Base-by-base conservation (phyloP, 1,284 basidiomycete species). In the Trichosporon sp. region DNA sequence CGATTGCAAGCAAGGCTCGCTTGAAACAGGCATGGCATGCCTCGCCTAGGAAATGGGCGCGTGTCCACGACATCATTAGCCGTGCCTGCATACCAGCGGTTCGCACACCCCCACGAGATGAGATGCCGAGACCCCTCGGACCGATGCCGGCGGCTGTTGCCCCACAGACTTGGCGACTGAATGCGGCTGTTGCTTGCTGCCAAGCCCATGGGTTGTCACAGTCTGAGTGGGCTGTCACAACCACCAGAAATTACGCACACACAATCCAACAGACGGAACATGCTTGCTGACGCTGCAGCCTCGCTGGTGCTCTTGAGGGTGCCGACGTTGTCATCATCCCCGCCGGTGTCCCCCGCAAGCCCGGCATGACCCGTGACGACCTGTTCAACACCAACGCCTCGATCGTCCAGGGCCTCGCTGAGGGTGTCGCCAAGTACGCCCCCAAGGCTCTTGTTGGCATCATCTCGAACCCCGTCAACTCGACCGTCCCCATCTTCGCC, bases 391-490 rank as follows among this genome's bases (percentile, higher is more conserved):
- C 94, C 86, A 99, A 99, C 82, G 96, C 93, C 69, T 92, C 92
- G 61, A 99, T 99, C 80, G 91, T 97, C 67, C 88, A 89, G 71
- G 92, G 93, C 78, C 88, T 99, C 67, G 95, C 95, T 46, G 88
- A 87, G 58, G 92, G 89, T 60, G 91, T 95, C 73, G 95, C 95
- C 34, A 87, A 86, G 52, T 81, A 84, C 68, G 87, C 88, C 60
- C 96, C 96, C 73, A 95, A 95, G 80, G 95, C 96, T 11, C 90
- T 91, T 73, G 86, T 99, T 62, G 87, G 95, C 58, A 92, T 98
- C 74, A 97, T 98, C 80, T 95, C 95, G 65, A 95, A 95, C 84
- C 92, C 92, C 46, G 92, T 95, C 75, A 94, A 95, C 85, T 97
- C 95, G 58, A 98, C 95, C 46, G 96, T 99, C 59, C 96, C 95